Evolutionary conservation across 169 alveolate species (phyloP), one percentile per base, ranked within the genome.

Genomic region (Gregarina niphandrodes): DNA sequence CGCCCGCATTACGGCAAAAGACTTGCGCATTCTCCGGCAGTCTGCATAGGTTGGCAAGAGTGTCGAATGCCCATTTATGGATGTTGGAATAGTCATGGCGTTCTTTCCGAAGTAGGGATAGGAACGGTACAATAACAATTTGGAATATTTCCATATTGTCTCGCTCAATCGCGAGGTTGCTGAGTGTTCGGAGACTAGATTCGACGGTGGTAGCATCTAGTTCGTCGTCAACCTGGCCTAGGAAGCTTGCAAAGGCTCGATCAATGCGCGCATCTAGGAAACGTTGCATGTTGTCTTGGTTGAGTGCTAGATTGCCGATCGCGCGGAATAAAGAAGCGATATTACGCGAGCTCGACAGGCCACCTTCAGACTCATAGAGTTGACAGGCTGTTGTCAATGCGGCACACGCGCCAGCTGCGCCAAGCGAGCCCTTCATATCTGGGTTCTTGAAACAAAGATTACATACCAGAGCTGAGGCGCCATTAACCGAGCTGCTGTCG

Each of bases 161-260:
- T 47, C 75, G 74, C 53, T 77, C 89, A 67, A 75, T 70, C 53
- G 73, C 82, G 19, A 77, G 64, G 53, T 77, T 77, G 16, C 79
- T 64, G 39, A 77, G 59, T 0, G 84, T 70, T 20, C 79, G 78
- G 54, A 75, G 57, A 20, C 84, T 86, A 18, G 74, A 57, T 39
- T 64, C 74, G 20, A 64, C 55, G 38, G 52, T 57, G 9, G 74
- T 60, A 41, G 64, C 72, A 13, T 72, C 61, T 57, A 57, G 48
- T 1, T 55, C 61, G 52, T 63, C 72, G 43, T 49, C 61, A 24
- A 73, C 40, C 58, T 71, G 61, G 34, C 54, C 51, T 21, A 65
- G 49, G 70, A 70, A 65, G 13, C 70, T 49, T 52, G 61, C 54
- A 64, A 63, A 54, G 32, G 69, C 58, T 36, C 50, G 42, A 51